Evolutionary conservation across 208 protist genomes (phyloP).

Genomic region (Leishmania braziliensis): DNA sequence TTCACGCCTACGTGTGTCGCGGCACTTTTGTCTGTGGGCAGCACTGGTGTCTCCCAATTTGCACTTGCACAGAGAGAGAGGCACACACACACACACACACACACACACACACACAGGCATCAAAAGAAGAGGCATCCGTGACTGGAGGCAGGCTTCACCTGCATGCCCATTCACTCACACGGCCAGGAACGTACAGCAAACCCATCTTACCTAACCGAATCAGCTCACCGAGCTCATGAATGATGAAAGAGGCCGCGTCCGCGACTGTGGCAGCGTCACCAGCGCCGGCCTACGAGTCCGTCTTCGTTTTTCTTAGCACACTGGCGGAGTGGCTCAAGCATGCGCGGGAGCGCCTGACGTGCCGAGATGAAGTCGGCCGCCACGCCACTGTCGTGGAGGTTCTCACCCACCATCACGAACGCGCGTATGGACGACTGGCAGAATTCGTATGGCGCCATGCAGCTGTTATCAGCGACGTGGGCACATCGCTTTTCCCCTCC

Average conservation of each 20-base stretch:
- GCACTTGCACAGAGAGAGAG: background rate
- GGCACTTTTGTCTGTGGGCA: background rate
- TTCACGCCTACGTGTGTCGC: background rate
- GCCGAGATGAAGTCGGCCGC: background rate
- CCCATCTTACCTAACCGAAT: background rate
- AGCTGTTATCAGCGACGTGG: background rate
- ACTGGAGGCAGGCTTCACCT: background rate
- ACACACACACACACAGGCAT: background rate
- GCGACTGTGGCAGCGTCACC: background rate
- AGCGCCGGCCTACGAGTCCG: conserved; percentile 8
- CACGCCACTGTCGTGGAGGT: conserved; percentile 7
- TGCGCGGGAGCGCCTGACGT: conserved; percentile 7
- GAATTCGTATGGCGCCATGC: background rate
- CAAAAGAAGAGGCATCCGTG: background rate
- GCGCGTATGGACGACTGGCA: background rate
- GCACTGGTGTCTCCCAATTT: background rate
- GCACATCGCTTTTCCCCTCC: background rate
- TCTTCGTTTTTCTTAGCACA: background rate
- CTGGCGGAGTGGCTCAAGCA: conserved; percentile 8
- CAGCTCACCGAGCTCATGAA: background rate
- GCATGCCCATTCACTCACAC: background rate
- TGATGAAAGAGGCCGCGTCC: background rate
- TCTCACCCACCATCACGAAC: background rate
- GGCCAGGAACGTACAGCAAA: background rate
- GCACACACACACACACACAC: background rate